Evolutionary conservation across 2,329 filamentous ascomycete genomes (phyloP).

Genomic region (Fusarium camptoceras): DNA sequence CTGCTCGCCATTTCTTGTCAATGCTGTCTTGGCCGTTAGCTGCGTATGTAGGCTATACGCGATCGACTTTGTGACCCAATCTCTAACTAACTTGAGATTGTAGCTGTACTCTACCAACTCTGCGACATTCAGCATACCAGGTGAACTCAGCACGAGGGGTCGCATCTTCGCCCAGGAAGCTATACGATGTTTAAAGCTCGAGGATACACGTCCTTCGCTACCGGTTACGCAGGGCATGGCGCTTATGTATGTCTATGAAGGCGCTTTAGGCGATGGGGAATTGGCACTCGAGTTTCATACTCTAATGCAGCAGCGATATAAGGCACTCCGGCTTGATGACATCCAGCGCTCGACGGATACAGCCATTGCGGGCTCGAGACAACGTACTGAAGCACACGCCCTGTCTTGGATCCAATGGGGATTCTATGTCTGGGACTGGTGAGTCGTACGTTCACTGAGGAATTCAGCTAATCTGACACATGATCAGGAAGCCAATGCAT

Average conservation of each 20-base stretch:
- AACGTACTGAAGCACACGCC: conserved; percentile 25
- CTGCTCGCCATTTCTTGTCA: conserved; percentile 35
- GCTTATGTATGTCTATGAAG: conserved; percentile 27
- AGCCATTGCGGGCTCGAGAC: conserved; percentile 23
- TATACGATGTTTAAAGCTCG: conserved; percentile 4
- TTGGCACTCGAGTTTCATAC: conserved; percentile 12
- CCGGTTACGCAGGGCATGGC: conserved; percentile 23
- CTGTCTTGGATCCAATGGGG: conserved; percentile 37
- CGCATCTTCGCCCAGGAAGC: conserved; percentile 23
- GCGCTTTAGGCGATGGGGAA: conserved; percentile 18
- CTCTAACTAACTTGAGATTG: neutral
- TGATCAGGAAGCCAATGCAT: conserved; percentile 33
- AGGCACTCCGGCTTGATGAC: conserved; percentile 23
- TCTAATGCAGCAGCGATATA: conserved; percentile 30
- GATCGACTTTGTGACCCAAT: neutral
- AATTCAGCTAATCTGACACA: neutral
- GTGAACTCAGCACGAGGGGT: conserved; percentile 17
- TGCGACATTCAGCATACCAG: conserved; percentile 6
- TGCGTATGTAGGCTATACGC: conserved; percentile 23
- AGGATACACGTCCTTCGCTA: conserved; percentile 12
- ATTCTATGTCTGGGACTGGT: conserved; percentile 37
- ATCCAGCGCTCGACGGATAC: conserved; percentile 17
- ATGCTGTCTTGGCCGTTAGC: conserved; percentile 34
- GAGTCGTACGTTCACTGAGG: neutral
- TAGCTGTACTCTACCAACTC: conserved; percentile 22